Percentiles rank a stretch among this genome's conserved stretches.
These are phyloP conservation scores for Neurospora sp. DNA, from an alignment of 495 filamentous ascomycete species.

Conservation along the genomic window DNA sequence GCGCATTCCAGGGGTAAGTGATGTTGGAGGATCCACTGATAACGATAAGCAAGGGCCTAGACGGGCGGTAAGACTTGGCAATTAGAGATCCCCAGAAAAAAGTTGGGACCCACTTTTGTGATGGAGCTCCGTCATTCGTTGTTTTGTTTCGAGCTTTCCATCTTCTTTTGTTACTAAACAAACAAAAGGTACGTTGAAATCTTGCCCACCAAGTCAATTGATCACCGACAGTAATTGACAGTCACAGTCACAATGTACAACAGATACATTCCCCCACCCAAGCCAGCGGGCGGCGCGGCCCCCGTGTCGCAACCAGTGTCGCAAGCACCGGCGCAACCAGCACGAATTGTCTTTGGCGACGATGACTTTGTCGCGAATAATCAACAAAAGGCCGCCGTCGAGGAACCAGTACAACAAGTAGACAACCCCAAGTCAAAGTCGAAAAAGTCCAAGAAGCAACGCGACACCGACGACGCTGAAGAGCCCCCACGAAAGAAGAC, in stretches of 20 bases:
- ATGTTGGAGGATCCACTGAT: constrained; percentile 5
- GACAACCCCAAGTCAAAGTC: constrained; percentile 13
- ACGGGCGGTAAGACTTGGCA: constrained; percentile 12
- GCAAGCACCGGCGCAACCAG: constrained; percentile 7
- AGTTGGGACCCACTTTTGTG: background rate
- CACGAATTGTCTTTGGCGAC: constrained; percentile 19
- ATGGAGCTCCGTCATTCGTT: background rate
- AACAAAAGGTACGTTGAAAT: background rate
- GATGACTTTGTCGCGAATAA: constrained; percentile 13
- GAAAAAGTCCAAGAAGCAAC: constrained; percentile 14
- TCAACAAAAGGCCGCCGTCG: background rate
- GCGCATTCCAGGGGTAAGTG: background rate
- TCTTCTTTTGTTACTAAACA: background rate
- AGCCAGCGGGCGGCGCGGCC: constrained; percentile 3
- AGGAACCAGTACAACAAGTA: background rate
- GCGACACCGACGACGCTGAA: background rate
- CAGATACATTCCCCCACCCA: constrained; percentile 32
- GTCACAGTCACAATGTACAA: constrained; percentile 22
- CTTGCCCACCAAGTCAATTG: background rate
- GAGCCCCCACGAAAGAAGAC: constrained; percentile 5
- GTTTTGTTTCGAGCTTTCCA: background rate
- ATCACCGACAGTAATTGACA: constrained; percentile 2
- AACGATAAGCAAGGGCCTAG: constrained; percentile 14
- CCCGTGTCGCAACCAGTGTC: background rate
- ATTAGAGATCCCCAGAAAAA: constrained; percentile 6